Conservation (phyloP, 768 basidiomycete species). For the Suillus fuscotomentosus region DNA sequence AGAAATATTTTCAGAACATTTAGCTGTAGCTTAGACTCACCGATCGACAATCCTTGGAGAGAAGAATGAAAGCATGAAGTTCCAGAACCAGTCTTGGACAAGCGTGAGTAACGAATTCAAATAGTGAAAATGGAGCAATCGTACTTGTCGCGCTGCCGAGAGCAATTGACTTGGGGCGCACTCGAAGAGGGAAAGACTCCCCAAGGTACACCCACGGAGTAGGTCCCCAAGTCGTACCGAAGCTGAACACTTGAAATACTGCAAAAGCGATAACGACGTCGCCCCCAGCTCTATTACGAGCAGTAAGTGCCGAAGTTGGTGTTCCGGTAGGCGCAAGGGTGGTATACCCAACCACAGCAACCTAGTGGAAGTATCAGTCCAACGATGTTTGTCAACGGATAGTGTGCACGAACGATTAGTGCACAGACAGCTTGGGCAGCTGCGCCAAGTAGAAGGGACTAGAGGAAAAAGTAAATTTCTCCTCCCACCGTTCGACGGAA, state of each 20-base stretch:
- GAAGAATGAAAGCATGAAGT: slow-evolving; percentile 73
- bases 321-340: slow-evolving; percentile 56
- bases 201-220: slow-evolving; percentile 77
- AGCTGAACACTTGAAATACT: slow-evolving; percentile 72
- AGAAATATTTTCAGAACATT: neutral
- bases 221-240: slow-evolving; percentile 75
- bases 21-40: slow-evolving; percentile 28
- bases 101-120: slow-evolving; percentile 7
- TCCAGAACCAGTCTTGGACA: slow-evolving; percentile 62
- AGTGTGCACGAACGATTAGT: slow-evolving; percentile 45
- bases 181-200: slow-evolving; percentile 79
- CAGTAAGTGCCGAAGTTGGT: slow-evolving; percentile 45
- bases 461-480: neutral
- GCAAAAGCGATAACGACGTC: slow-evolving; percentile 73
- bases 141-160: slow-evolving; percentile 61
- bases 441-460: slow-evolving; percentile 69
- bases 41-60: slow-evolving; percentile 60
- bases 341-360: slow-evolving; percentile 71
- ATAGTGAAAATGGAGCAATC: neutral
- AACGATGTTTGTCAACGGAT: neutral
- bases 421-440: slow-evolving; percentile 59
- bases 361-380: slow-evolving; percentile 33
- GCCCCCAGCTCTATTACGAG: slow-evolving; percentile 58
- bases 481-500: neutral
- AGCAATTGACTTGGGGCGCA: slow-evolving; percentile 76